Evolutionary conservation across 208 protist genomes (phyloP), one percentile per base, ranked within the genome.

Genomic region (Crithidia acanthocephali): DNA sequence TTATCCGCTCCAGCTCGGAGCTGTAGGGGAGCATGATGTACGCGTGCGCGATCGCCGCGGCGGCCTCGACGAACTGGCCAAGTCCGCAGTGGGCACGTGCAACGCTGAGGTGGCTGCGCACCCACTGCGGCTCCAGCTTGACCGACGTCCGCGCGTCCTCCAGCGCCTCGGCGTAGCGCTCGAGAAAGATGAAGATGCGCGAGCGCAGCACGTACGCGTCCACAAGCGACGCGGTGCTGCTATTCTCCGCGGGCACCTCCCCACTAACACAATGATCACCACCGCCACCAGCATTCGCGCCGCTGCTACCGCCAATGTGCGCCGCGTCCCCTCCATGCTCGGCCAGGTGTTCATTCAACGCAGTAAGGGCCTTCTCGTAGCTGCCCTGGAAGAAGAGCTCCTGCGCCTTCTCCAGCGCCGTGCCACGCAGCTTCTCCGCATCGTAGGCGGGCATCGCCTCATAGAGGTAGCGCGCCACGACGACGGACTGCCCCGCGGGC

Each of bases 161-260:
- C 25, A 92, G 69, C 9, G 86, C 90, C 25, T 88, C 81, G 15
- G 59, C 20, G 42, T 76, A 86, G 1, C 66, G 67, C n/a, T 78
- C 69, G 7, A 88, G 53, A 72, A 95, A 95, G 40, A 95, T 44
- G 50, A 76, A 84, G 30, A 85, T 59, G 22, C 81, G 76, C n/a
- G 86, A 92, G n/a, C 87, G 87, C 56, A 93, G 55, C 33, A 83
- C 57, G 13, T 81, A 81, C 25, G 78, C 62, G 60, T 94, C 89
- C 10, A 84, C 76, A 0, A 69, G 50, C 32, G 56, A 37, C 18
- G 18, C 32, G 44, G 9, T 30, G 40, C 13, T 23, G 5, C 2
- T 20, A n/a, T 28, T 42, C 6, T 5, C 20, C 15, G 57, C 57
- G 1, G 20, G 3, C 11, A 2, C 37, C 3, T 7, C 40, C n/a